Conservation (phyloP, 768 basidiomycete species). For the Boletales sp. region DNA sequence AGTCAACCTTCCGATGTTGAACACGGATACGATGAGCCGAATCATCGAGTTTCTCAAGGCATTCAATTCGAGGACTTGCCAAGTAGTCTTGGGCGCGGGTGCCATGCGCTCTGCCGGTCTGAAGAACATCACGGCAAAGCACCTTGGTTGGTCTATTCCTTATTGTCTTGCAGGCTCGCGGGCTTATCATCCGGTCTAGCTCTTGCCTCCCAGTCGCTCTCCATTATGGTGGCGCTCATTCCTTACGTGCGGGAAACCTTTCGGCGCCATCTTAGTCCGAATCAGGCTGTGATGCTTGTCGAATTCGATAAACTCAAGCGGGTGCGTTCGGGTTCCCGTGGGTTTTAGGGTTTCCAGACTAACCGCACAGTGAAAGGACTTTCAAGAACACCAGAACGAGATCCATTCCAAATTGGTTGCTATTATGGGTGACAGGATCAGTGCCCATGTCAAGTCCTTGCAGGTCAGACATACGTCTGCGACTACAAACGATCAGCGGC, state of each 20-base stretch:
- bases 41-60: slow-evolving; percentile 95
- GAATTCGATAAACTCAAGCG: slow-evolving; percentile 99
- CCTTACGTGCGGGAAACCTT: slow-evolving; percentile 96
- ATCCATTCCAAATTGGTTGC: slow-evolving; percentile 96
- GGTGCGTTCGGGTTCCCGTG: slow-evolving; percentile 44
- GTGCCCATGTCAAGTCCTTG: slow-evolving; percentile 78
- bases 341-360: not conserved
- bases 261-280: slow-evolving; percentile 86
- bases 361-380: slow-evolving; percentile 56
- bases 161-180: slow-evolving; percentile 17
- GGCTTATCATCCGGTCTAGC: slow-evolving; percentile 43
- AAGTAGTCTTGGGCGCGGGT: slow-evolving; percentile 96
- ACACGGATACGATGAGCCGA: slow-evolving; percentile 92
- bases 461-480: slow-evolving; percentile 46
- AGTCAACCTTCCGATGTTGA: slow-evolving; percentile 82
- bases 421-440: slow-evolving; percentile 95
- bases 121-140: slow-evolving; percentile 98
- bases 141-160: slow-evolving; percentile 62
- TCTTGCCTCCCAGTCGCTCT: slow-evolving; percentile 92
- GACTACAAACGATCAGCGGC: slow-evolving; percentile 1
- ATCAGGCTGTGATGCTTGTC: slow-evolving; percentile 94
- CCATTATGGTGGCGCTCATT: slow-evolving; percentile 89
- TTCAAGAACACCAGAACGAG: slow-evolving; percentile 98
- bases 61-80: slow-evolving; percentile 97
- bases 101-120: slow-evolving; percentile 98